Conservation (phyloP, 2,329 filamentous ascomycete species). For the Paecilomyces fulvus region DNA sequence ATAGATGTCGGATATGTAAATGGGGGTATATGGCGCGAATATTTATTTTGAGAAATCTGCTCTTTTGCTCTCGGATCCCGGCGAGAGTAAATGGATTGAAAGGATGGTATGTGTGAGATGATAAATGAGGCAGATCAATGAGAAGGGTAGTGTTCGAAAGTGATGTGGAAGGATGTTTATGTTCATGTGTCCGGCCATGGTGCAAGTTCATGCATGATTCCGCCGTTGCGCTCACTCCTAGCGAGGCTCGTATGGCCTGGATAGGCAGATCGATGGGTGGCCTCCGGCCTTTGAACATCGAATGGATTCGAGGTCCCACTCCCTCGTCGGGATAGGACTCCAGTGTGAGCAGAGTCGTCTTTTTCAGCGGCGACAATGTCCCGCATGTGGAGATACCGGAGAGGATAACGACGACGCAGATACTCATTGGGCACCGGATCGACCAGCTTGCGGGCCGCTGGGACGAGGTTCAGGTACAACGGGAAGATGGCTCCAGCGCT, state of each 20-base stretch:
- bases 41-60: not conserved
- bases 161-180: too few relatives aligned
- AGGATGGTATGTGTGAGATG: not conserved
- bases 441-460: slow-evolving; percentile 41
- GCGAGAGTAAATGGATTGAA: not conserved
- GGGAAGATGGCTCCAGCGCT: slow-evolving; percentile 45
- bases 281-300: not conserved
- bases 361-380: slow-evolving; percentile 4
- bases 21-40: not conserved
- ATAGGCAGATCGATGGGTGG: not conserved
- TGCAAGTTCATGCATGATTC: not conserved
- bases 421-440: slow-evolving; percentile 39
- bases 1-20: too few relatives aligned
- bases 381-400: slow-evolving; percentile 7
- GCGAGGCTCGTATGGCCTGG: not conserved
- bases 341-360: slow-evolving; percentile 4
- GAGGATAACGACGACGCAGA: slow-evolving; percentile 20
- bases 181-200: not conserved
- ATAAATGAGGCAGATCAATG: not conserved
- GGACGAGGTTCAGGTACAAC: slow-evolving; percentile 44
- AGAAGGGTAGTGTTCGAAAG: not conserved
- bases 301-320: slow-evolving; percentile 7
- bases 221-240: not conserved
- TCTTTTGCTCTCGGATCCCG: too few relatives aligned
- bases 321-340: slow-evolving; percentile 9